Base-by-base conservation (phyloP, 176 grass and related monocot species). In the Elaeis guineensis region DNA sequence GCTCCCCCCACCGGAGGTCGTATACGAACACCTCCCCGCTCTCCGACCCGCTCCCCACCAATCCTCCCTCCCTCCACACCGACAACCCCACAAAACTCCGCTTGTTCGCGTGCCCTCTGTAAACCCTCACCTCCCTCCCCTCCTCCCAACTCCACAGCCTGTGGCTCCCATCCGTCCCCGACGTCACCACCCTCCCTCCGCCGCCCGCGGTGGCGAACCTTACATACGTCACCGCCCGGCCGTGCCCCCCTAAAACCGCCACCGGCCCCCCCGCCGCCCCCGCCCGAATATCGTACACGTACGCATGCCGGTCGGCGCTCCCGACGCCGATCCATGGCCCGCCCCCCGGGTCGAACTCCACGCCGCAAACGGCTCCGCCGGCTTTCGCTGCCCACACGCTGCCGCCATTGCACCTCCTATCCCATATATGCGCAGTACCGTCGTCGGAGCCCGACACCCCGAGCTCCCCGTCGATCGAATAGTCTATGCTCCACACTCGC, bases 1-100 rank as follows among this genome's bases (percentile, higher is more conserved):
- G 87, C 44, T 77, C 80, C 56, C 63, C 71, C 92, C 92, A 97
- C 16, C 84, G 58, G 54, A 97, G 77, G 58, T 97, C 92, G 78
- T 97, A 88, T 24, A 97, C 92, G 75, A 91, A 97, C 62, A 97
- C 84, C 72, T 90, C 78, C 50, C 80, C 82, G 70, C 72, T 88
- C 81, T 97, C 87, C 14, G 92, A 97, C 0, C 92, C 92, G 20
- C 87, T 88, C 22, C 80, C 92, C 12, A 91, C 55, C 8, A 97
- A 83, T 5, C 84, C 86, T 0, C 56, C 72, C 0, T 49, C 58
- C 5, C 81, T 77, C 92, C 92, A 97, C 63, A 97, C 66, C 15
- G 81, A 84, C 92, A 97, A 85, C 20, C 92, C 92, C 44, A 97
- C 78, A 73, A 97, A 97, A 79, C 78, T 91, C 67, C 87, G 59